Evolutionary conservation across 176 grass and related monocot genomes (phyloP), one percentile per base, ranked within the genome.

Genomic region (Zea luxurians): DNA sequence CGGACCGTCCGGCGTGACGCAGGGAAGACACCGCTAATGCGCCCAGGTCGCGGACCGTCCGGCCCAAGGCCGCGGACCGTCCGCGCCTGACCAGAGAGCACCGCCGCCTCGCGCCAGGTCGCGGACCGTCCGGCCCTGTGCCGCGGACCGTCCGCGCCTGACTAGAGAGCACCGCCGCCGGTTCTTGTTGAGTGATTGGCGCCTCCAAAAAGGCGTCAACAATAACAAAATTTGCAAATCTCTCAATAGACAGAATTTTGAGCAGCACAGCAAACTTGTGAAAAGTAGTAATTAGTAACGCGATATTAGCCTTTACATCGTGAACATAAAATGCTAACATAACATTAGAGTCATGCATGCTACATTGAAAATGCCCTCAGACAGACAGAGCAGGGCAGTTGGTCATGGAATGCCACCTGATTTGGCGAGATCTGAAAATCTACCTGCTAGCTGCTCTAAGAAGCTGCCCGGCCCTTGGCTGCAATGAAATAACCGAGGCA

Each of bases 381-480:
- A 27, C 27, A 27, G 27, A 27, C 27, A 27, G 8, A 49, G 60
- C 52, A 35, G 66, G 48, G 4, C 66, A 78, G 9, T 37, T 61
- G 62, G 58, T 67, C 77, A 68, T 65, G 83, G 45, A 48, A 88
- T 52, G 38, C 4, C 38, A 42, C 66, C 48, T 80, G 42, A 55
- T 66, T 63, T 61, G n/a, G 6, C 61, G 36, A 50, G 36, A 50
- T 66, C 43, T 62, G 18, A 21, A 62, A 48, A 68, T 69, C 42
- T 41, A 54, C n/a, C 43, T 21, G 48, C 59, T 66, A 71, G 48
- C 59, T 66, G 76, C n/a, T 48, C 71, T 77, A 42, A 48, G 64
- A 69, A 71, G 58, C 13, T 84, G 38, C 9, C 2, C 35, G 27
- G 36, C 71, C 65, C 71, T 84, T 89, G 20, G 17, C 87, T 89